Percentiles rank a stretch among this genome's conserved stretches.
phyloP scores from a whole-genome alignment of 2,329 filamentous ascomycete species.

The Simplicillium sp. region DNA sequence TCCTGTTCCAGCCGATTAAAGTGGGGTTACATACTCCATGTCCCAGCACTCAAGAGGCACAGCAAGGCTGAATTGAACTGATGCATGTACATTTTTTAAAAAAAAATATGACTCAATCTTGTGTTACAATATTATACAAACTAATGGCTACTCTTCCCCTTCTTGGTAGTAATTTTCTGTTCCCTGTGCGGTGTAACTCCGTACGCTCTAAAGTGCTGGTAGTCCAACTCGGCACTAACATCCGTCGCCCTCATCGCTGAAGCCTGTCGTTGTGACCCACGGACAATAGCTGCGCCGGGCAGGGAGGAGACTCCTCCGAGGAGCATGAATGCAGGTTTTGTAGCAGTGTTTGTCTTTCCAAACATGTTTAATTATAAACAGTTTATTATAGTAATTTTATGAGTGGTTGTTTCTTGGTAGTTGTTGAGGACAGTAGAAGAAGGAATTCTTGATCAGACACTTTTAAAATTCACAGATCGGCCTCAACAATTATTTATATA shows the following conservation, averaged over 20 bases:
- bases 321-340: conserved; percentile 11
- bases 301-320: conserved; percentile 12
- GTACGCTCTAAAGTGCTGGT: neutral
- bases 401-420: neutral
- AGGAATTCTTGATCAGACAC: neutral
- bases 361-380: conserved; percentile 1
- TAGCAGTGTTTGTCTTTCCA: conserved; percentile 3
- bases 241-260: too few relatives aligned
- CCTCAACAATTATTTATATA: neutral
- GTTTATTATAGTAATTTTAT: conserved; percentile 2
- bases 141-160: neutral
- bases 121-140: too few relatives aligned
- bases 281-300: conserved; percentile 11
- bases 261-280: conserved; percentile 2
- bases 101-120: too few relatives aligned
- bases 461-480: neutral
- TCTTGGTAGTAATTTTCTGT: neutral
- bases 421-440: neutral
- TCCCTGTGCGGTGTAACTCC: neutral
- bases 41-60: too few relatives aligned
- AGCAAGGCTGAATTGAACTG: too few relatives aligned
- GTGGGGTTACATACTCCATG: too few relatives aligned
- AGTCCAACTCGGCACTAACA: neutral
- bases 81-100: too few relatives aligned
- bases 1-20: too few relatives aligned